Evolutionary conservation across 495 filamentous ascomycete species (phyloP).

Genomic region (Apodospora peruviana): DNA sequence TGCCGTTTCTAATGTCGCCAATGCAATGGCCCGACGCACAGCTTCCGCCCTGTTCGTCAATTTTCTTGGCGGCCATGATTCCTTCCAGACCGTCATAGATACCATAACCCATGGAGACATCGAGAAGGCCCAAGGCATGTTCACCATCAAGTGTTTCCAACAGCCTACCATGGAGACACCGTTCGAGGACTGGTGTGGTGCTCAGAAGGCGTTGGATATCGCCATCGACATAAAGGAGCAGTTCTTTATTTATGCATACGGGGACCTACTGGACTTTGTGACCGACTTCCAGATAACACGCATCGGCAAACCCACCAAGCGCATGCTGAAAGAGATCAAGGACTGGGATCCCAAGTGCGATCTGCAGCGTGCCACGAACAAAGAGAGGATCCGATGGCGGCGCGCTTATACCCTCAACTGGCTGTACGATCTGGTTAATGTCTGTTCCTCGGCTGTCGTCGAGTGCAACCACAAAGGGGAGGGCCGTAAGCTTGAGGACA

Average conservation of each 20-base stretch:
- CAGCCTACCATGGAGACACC: neutral
- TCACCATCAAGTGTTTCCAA: neutral
- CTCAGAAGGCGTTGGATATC: neutral
- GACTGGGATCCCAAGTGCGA: slow-evolving; percentile 41
- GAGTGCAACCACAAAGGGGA: slow-evolving; percentile 31
- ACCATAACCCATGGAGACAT: neutral
- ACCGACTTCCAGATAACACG: slow-evolving; percentile 39
- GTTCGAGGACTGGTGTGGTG: neutral
- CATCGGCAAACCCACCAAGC: slow-evolving; percentile 41
- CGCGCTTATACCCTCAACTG: slow-evolving; percentile 44
- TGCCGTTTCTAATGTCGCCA: neutral
- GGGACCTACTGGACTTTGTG: slow-evolving; percentile 40
- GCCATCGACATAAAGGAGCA: slow-evolving; percentile 33
- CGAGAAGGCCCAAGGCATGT: neutral
- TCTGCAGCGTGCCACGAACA: slow-evolving; percentile 28
- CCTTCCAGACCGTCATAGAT: neutral
- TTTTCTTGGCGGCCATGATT: neutral
- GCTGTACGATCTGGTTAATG: slow-evolving; percentile 45
- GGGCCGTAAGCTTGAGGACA: slow-evolving; percentile 24
- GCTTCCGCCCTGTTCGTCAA: neutral
- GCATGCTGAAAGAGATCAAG: slow-evolving; percentile 29
- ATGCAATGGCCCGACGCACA: neutral
- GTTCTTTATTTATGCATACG: slow-evolving; percentile 33
- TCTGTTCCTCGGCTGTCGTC: slow-evolving; percentile 35
- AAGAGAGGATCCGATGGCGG: slow-evolving; percentile 38